A percentile compares a stretch with the other conserved stretches of the same genome.
Conservation (phyloP, 192 early-diverging fungal species). For the Rhizophlyctis rosea region DNA sequence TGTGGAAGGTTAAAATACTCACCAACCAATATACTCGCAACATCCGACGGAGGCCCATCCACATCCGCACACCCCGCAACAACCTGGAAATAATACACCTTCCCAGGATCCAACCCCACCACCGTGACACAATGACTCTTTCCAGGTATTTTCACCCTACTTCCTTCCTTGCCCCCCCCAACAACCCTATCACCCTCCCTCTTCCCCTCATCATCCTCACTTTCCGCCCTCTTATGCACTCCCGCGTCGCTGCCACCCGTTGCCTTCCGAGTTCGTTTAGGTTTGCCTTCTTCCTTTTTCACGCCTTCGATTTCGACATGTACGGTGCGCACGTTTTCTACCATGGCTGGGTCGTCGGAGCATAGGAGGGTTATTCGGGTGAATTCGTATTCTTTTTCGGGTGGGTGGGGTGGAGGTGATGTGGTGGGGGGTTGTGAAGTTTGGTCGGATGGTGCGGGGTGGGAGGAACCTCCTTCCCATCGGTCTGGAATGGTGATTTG, state of each 20-base stretch:
- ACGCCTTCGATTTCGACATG: background rate
- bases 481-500: slow-evolving; percentile 4
- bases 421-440: background rate
- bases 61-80: slow-evolving; percentile 28
- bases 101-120: slow-evolving; percentile 19
- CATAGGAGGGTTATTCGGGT: slow-evolving; percentile 10
- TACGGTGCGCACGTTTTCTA: background rate
- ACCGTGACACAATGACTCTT: background rate
- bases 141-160: background rate
- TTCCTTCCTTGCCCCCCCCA: no score
- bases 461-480: background rate
- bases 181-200: background rate
- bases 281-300: no score
- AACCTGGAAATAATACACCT: slow-evolving; percentile 39
- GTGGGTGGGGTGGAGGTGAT: background rate
- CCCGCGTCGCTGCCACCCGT: background rate
- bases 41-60: slow-evolving; percentile 22
- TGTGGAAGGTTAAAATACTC: background rate
- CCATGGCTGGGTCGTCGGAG: slow-evolving; percentile 18
- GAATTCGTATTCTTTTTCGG: slow-evolving; percentile 7
- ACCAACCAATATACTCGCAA: slow-evolving; percentile 33
- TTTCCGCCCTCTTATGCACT: background rate
- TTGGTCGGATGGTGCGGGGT: background rate
- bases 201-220: background rate
- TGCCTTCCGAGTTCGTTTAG: slow-evolving; percentile 8